Percentiles rank a stretch among this genome's conserved stretches.
Evolutionary conservation across 805 yeast genomes (phyloP).

Genomic region (Isabelozyma pseudorhagii): DNA sequence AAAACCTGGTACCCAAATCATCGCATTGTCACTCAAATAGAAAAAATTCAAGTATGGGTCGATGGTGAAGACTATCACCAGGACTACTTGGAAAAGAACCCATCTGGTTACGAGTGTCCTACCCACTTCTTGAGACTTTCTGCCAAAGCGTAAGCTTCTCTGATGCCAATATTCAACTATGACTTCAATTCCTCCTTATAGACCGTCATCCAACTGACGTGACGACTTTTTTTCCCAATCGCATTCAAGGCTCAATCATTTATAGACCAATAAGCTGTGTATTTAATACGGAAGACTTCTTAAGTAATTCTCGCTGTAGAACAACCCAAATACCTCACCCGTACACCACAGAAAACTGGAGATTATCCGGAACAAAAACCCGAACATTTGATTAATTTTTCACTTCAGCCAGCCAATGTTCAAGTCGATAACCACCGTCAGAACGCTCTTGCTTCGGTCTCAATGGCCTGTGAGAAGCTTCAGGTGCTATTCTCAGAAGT

Average conservation of each 20-base stretch:
- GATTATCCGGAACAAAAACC: neutral
- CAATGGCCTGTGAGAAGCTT: neutral
- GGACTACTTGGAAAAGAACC: conserved; percentile 71
- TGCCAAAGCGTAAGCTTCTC: conserved; percentile 38
- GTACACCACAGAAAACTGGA: neutral
- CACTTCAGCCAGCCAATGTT: neutral
- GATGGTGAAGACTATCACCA: conserved; percentile 98
- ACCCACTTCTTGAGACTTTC: conserved; percentile 74
- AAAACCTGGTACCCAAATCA: conserved; percentile 72
- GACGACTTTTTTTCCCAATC: neutral
- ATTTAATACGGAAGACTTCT: too few relatives aligned
- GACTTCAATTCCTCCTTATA: neutral
- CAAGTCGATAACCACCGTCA: neutral
- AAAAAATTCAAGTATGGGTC: conserved; percentile 66
- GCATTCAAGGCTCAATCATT: too few relatives aligned
- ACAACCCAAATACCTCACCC: neutral
- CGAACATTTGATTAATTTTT: neutral
- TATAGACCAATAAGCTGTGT: neutral
- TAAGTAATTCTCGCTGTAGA: too few relatives aligned
- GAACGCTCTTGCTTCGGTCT: neutral
- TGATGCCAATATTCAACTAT: neutral
- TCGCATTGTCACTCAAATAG: conserved; percentile 66
- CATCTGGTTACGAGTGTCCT: conserved; percentile 87
- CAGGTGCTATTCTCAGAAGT: conserved; percentile 3
- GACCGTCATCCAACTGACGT: neutral